Conservation (phyloP, 306 rosid species). For the cucumber (Cucumis sativus) region DNA sequence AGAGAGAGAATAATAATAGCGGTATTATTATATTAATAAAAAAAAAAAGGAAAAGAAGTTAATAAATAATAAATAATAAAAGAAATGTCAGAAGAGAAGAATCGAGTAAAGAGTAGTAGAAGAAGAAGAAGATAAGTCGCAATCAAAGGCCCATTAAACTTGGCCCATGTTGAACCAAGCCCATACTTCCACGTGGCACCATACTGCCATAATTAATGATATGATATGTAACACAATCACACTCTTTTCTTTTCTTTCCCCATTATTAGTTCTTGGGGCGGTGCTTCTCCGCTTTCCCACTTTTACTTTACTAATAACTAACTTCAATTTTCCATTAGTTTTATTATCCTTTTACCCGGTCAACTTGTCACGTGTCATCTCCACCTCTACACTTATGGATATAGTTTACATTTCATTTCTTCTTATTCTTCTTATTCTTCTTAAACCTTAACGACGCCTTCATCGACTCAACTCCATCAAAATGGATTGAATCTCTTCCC, state of each 20-base stretch:
- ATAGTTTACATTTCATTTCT: neutral
- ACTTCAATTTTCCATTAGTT: neutral
- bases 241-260: neutral
- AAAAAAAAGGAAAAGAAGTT: neutral
- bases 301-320: neutral
- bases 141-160: neutral
- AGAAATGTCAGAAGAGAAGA: neutral
- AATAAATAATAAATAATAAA: neutral
- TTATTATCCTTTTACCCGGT: neutral
- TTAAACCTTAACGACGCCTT: neutral
- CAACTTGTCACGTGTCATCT: conserved; percentile 7
- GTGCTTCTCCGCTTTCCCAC: neutral
- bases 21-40: neutral
- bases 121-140: neutral
- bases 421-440: neutral
- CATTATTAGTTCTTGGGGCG: neutral
- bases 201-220: neutral
- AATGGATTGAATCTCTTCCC: neutral
- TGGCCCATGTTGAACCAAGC: neutral
- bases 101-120: neutral
- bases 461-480: neutral
- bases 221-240: neutral
- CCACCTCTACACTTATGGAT: neutral
- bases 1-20: too few species aligned
- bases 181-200: conserved; percentile 8